Evolutionary conservation across 2,329 filamentous ascomycete species (phyloP).

Genomic region (Sporothrix phasma): DNA sequence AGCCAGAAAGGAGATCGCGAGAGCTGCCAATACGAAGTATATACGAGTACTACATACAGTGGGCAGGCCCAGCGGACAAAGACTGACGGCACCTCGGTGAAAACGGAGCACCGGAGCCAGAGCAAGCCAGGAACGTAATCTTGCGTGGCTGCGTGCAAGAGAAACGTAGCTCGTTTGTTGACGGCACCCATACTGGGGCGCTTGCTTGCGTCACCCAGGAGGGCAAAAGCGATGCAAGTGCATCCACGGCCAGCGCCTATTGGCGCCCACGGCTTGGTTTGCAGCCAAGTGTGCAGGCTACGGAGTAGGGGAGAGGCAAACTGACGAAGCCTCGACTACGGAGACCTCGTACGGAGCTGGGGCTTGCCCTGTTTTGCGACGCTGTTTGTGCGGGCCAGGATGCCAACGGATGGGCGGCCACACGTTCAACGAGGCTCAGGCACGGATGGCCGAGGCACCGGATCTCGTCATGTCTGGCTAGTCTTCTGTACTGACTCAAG

Average conservation of each 20-base stretch:
- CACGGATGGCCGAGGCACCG: neutral
- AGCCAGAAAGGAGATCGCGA: neutral
- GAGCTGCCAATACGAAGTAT: too few relatives aligned
- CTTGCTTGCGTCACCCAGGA: constrained; percentile 13
- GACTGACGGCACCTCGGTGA: neutral
- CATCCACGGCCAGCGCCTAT: neutral
- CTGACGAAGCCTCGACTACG: neutral
- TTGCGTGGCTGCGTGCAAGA: constrained; percentile 7
- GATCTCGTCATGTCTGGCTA: neutral
- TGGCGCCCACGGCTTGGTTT: neutral
- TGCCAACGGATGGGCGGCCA: neutral
- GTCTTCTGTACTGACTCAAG: neutral
- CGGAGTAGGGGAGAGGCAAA: neutral
- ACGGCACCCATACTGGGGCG: too few relatives aligned
- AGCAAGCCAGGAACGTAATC: neutral
- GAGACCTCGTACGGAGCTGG: neutral
- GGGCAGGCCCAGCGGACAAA: neutral
- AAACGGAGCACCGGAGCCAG: neutral
- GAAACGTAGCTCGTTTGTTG: too few relatives aligned
- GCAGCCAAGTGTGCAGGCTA: neutral
- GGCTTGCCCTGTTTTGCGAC: constrained; percentile 1
- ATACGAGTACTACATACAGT: neutral
- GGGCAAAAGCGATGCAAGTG: neutral
- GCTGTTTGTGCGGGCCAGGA: constrained; percentile 1
- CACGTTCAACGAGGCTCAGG: neutral